A percentile compares a stretch with the other conserved stretches of the same genome.
Conservation (phyloP, 345 rosid species). For the Schrenkiella parvula region DNA sequence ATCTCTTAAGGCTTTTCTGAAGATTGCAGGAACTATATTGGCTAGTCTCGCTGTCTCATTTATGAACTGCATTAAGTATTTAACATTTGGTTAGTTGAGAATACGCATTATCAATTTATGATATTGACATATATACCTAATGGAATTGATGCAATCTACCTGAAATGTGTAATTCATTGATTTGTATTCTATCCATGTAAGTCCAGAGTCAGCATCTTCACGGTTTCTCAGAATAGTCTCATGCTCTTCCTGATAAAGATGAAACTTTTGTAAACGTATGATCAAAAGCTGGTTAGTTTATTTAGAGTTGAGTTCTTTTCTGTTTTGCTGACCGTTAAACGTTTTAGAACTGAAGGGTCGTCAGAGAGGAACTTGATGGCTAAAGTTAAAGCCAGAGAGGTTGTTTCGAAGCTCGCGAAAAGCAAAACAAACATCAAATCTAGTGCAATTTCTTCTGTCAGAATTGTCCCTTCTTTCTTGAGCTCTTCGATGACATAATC, state of each 20-base stretch:
- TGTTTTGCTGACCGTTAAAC: conserved; percentile 54
- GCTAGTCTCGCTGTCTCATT: conserved; percentile 30
- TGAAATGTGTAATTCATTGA: conserved; percentile 93
- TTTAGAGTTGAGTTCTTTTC: not conserved
- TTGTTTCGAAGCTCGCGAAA: conserved; percentile 94
- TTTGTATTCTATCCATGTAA: conserved; percentile 91
- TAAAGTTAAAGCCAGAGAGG: conserved; percentile 81
- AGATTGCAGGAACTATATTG: conserved; percentile 23
- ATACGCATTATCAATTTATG: not conserved
- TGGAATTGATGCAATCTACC: conserved; percentile 30
- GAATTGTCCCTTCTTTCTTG: conserved; percentile 65
- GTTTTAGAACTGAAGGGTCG: conserved; percentile 54
- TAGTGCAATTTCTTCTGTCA: conserved; percentile 76
- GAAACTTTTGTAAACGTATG: conserved; percentile 6
- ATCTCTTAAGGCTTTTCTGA: conserved; percentile 30
- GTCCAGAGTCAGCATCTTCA: conserved; percentile 48
- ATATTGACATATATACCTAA: no score
- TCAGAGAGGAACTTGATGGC: conserved; percentile 73
- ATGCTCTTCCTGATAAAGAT: conserved; percentile 78
- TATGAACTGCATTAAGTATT: conserved; percentile 16
- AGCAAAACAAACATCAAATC: conserved; percentile 94
- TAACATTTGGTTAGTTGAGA: conserved; percentile 5
- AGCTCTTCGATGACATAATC: conserved; percentile 85
- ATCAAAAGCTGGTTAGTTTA: not conserved
- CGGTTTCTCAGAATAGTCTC: conserved; percentile 56